These are phyloP conservation scores for Candida glucosophila DNA, from an alignment of 1,139 yeast genomes.

Conservation along the genomic window DNA sequence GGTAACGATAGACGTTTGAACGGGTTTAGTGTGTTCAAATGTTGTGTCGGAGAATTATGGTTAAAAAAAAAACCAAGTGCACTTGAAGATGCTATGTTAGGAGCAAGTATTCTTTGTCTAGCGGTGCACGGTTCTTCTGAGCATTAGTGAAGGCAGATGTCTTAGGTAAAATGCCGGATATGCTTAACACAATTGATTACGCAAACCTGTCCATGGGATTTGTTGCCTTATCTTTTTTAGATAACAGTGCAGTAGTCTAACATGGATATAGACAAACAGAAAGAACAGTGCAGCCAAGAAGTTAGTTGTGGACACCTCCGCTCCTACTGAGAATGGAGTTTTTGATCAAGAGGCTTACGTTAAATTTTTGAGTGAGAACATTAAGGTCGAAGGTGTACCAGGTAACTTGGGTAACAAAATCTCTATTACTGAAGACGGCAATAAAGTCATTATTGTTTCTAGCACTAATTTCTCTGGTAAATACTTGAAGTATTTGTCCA, in stretches of 20 bases:
- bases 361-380: constrained; percentile 97
- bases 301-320: constrained; percentile 93
- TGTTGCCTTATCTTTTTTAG: constrained; percentile 38
- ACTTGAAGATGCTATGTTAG: constrained; percentile 1
- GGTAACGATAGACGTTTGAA: too few species aligned
- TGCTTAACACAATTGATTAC: too few species aligned
- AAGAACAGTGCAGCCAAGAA: constrained; percentile 75
- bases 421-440: constrained; percentile 78
- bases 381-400: constrained; percentile 94
- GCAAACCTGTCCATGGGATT: constrained; percentile 43
- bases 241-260: constrained; percentile 58
- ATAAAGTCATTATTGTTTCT: constrained; percentile 82
- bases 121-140: too few species aligned
- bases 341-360: constrained; percentile 97
- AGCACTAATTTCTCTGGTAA: constrained; percentile 98
- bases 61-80: too few species aligned
- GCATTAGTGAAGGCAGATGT: constrained; percentile 2
- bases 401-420: constrained; percentile 97
- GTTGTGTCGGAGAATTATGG: too few species aligned
- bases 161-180: too few species aligned
- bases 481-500: constrained; percentile 98
- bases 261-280: constrained; percentile 62
- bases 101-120: not conserved
- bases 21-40: too few species aligned
- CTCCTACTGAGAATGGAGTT: constrained; percentile 96